A percentile compares a stretch with the other conserved stretches of the same genome.
These are phyloP conservation scores for Fusarium sp. DNA, from an alignment of 2,329 filamentous ascomycete genomes.

Conservation along the genomic window DNA sequence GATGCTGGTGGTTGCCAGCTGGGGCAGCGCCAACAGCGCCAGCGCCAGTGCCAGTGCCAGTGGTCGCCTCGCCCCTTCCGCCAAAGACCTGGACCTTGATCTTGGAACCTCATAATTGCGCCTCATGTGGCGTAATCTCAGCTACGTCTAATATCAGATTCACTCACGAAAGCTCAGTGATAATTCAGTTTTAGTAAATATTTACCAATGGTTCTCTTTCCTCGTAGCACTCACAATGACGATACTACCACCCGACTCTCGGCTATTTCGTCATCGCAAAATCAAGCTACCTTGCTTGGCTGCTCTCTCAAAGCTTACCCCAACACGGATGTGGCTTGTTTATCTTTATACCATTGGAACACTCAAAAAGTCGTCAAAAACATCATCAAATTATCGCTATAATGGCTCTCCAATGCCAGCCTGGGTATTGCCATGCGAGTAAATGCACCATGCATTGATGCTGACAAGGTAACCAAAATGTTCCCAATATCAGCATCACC, in stretches of 20 bases:
- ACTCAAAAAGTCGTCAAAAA: not conserved
- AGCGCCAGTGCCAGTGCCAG: slow-evolving; percentile 18
- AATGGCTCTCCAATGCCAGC: slow-evolving; percentile 27
- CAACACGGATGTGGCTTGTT: slow-evolving; percentile 28
- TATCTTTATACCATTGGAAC: slow-evolving; percentile 1
- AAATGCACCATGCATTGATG: slow-evolving; percentile 8
- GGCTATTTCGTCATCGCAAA: slow-evolving; percentile 14
- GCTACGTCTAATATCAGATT: not conserved
- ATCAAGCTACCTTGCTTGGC: not conserved
- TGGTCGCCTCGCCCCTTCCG: slow-evolving; percentile 16
- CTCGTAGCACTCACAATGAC: not conserved
- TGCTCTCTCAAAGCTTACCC: slow-evolving; percentile 15
- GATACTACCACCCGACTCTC: not conserved
- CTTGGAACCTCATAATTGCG: slow-evolving; percentile 15
- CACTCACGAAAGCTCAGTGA: not conserved
- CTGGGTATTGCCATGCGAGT: slow-evolving; percentile 16
- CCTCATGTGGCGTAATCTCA: slow-evolving; percentile 35
- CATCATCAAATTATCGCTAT: slow-evolving; percentile 3
- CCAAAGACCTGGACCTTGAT: slow-evolving; percentile 21
- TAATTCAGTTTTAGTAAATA: not conserved
- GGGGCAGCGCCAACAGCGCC: slow-evolving; percentile 4
- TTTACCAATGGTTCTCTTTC: too few relatives aligned
- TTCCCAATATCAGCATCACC: slow-evolving; percentile 16
- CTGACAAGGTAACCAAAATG: slow-evolving; percentile 36
- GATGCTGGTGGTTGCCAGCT: slow-evolving; percentile 34